These are phyloP conservation scores for Teunomyces barrocoloradensis DNA, from an alignment of 805 yeast genomes.

Conservation along the genomic window DNA sequence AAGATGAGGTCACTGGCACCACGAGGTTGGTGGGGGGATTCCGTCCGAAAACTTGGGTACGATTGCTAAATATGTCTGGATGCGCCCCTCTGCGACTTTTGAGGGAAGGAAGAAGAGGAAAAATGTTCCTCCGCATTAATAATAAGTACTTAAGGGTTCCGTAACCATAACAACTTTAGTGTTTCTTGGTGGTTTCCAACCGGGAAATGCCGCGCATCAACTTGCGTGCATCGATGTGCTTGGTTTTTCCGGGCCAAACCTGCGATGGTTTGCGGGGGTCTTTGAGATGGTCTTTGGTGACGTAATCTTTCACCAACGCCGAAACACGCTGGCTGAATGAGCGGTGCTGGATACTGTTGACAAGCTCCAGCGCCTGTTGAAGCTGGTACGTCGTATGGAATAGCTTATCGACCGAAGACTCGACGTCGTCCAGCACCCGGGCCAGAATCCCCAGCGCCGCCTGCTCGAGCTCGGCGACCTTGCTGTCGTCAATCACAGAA, in stretches of 20 bases:
- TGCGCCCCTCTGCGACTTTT: too few relatives aligned
- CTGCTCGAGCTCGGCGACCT: slow-evolving; percentile 8
- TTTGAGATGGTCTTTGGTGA: slow-evolving; percentile 15
- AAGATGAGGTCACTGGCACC: not conserved
- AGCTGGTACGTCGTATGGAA: slow-evolving; percentile 30
- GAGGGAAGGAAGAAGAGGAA: too few relatives aligned
- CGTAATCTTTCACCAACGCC: slow-evolving; percentile 19
- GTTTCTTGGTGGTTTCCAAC: not conserved
- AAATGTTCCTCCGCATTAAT: not conserved
- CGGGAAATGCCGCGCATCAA: slow-evolving; percentile 7
- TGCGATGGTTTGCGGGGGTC: not conserved
- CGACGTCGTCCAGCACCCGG: slow-evolving; percentile 18
- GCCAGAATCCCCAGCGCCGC: not conserved
- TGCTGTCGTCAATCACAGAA: slow-evolving; percentile 13
- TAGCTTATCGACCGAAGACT: slow-evolving; percentile 36
- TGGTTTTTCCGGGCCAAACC: slow-evolving; percentile 5
- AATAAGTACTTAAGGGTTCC: not conserved
- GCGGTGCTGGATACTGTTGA: slow-evolving; percentile 15
- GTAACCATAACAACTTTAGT: not conserved
- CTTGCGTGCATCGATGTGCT: slow-evolving; percentile 1
- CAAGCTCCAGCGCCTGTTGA: slow-evolving; percentile 21
- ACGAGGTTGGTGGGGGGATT: not conserved
- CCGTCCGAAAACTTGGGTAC: not conserved
- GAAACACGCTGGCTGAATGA: slow-evolving; percentile 19
- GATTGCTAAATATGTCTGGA: too few relatives aligned